Conservation (phyloP, 2,329 filamentous ascomycete species). For the Scytalidium lignicola region DNA sequence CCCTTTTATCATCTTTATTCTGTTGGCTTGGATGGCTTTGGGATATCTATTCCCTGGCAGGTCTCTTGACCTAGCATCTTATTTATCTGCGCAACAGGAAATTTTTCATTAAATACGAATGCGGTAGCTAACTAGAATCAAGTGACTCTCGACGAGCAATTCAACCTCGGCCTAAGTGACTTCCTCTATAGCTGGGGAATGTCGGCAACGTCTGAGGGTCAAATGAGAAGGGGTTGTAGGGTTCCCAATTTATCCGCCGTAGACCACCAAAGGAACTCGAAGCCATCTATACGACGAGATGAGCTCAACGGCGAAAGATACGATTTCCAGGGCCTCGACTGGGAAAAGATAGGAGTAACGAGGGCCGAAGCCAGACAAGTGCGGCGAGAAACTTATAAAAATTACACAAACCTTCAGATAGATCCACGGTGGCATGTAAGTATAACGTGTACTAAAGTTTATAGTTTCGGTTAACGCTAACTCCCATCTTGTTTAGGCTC, state of each 20-base stretch:
- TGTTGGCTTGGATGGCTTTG: not conserved
- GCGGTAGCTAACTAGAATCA: conserved; percentile 19
- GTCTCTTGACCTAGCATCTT: too few species aligned
- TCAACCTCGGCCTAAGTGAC: conserved; percentile 44
- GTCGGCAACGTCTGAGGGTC: conserved; percentile 4
- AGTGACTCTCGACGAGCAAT: conserved; percentile 25
- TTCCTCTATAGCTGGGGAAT: conserved; percentile 45
- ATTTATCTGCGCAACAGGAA: too few species aligned
- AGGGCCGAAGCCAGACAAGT: conserved; percentile 43
- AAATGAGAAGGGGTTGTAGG: conserved; percentile 5
- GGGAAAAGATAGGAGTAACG: conserved; percentile 47
- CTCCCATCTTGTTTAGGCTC: conserved; percentile 9
- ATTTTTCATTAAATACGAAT: not conserved
- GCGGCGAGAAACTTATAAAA: conserved; percentile 46
- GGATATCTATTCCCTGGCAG: not conserved
- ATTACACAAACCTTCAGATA: conserved; percentile 49
- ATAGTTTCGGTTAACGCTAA: not conserved
- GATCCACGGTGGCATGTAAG: conserved; percentile 46
- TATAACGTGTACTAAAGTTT: conserved; percentile 11
- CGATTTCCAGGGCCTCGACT: conserved; percentile 57
- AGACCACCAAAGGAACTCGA: conserved; percentile 14
- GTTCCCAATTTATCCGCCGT: conserved; percentile 16
- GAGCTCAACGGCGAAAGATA: conserved; percentile 51
- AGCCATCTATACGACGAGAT: conserved; percentile 28
- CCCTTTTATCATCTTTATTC: conserved; percentile 4